Evolutionary conservation across 306 rosid species (phyloP), one percentile per base, ranked within the genome.

Genomic region (Coriaria nepalensis): DNA sequence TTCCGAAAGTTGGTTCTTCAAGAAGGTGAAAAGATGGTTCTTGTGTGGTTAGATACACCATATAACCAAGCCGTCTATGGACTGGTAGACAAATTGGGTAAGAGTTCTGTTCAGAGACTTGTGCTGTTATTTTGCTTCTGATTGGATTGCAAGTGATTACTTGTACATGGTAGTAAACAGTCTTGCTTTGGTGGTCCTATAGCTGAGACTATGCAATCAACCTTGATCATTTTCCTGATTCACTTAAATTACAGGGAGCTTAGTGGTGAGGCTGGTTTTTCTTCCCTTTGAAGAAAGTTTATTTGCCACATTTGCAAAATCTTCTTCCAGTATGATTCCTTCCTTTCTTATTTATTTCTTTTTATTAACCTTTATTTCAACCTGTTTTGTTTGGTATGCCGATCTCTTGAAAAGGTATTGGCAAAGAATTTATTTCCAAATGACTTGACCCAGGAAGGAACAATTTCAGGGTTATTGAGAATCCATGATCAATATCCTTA

Each of bases 211-310:
- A 13, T 47, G 14, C 10, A 43, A 29, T 47, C 2, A 32, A 55
- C 47, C 11, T 46, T 60, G 52, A 40, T 13, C 13, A 48, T 59
- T 47, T 34, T 43, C 7, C 34, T 38, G 46, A 55, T 36, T 10
- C 13, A 49, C 54, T 46, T 8, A 32, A 39, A 52, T 70, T 67
- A 57, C 93, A 90, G 97, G 97, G 37, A 90, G 97, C 73, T 70
- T 90, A 68, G 95, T 84, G 71, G 97, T 84, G 67, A 79, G 97
- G 68, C 51, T 90, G 69, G 73, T 90, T 60, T 79, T 90, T 71
- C 87, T 90, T 75, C 95, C 95, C 62, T 90, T 84, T 49, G 97
- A 90, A 78, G 97, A 90, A 73, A 90, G 95, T 71, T 76, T 95
- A 35, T 90, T 68, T 40, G 55, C 85, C 49, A 71, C 97, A 50